phyloP scores from a whole-genome alignment of 208 protist genomes.

The Crithidia expoeki region DNA sequence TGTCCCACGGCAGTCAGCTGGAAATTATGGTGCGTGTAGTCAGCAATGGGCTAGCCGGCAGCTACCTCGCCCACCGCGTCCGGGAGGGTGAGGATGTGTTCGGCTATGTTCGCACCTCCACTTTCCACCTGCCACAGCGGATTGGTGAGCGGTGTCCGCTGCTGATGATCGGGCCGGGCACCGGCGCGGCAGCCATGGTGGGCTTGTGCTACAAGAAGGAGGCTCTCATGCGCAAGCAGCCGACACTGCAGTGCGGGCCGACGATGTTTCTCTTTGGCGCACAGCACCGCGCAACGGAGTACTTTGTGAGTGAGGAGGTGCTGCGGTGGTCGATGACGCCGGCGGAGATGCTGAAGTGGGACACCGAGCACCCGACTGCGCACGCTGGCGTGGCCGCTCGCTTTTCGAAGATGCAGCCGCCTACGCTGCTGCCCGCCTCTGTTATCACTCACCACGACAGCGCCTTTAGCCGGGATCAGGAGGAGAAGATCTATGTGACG shows the following conservation, averaged over 20 bases:
- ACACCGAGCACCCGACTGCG: slow-evolving; percentile 32
- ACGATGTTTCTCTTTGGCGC: slow-evolving; percentile 79
- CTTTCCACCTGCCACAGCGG: slow-evolving; percentile 82
- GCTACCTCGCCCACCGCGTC: slow-evolving; percentile 70
- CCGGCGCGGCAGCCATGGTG: slow-evolving; percentile 86
- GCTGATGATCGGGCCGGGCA: slow-evolving; percentile 94
- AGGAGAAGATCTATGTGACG: slow-evolving; percentile 84
- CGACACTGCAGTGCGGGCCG: slow-evolving; percentile 32
- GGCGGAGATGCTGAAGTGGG: slow-evolving; percentile 30
- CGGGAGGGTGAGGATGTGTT: slow-evolving; percentile 44
- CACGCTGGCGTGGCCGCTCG: slow-evolving; percentile 34
- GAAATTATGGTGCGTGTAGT: slow-evolving; percentile 86
- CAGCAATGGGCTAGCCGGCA: slow-evolving; percentile 75
- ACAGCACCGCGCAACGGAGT: slow-evolving; percentile 49
- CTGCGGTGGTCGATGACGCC: slow-evolving; percentile 48
- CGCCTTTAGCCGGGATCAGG: slow-evolving; percentile 90
- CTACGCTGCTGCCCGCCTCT: slow-evolving; percentile 25
- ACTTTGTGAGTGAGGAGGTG: slow-evolving; percentile 67
- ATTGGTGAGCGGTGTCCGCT: slow-evolving; percentile 55
- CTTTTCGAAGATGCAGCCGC: slow-evolving; percentile 7
- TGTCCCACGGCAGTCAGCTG: slow-evolving; percentile 66
- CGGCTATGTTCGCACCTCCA: slow-evolving; percentile 87
- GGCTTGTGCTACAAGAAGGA: slow-evolving; percentile 79
- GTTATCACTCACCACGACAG: slow-evolving; percentile 68
- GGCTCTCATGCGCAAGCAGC: slow-evolving; percentile 56